Conservation (phyloP, 2,329 filamentous ascomycete genomes). For the Calonectria leucothoes region DNA sequence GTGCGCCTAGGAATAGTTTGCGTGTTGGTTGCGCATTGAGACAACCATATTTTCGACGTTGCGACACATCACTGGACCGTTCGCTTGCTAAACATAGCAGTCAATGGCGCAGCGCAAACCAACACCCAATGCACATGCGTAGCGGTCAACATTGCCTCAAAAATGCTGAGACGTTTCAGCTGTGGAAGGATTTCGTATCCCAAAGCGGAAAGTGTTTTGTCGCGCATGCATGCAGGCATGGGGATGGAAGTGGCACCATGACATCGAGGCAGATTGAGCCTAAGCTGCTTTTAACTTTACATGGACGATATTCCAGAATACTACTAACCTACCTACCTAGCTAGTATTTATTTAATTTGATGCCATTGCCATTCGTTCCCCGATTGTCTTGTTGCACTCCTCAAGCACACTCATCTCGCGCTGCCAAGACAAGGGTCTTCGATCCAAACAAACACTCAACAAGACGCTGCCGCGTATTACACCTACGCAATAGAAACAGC, state of each 20-base stretch:
- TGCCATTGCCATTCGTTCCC: background rate
- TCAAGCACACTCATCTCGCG: background rate
- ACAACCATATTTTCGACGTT: background rate
- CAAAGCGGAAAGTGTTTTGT: constrained; percentile 6
- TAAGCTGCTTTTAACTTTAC: background rate
- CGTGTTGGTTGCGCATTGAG: background rate
- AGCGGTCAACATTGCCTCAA: background rate
- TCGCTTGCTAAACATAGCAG: background rate
- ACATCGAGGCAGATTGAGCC: background rate
- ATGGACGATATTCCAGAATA: background rate
- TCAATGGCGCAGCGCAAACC: background rate
- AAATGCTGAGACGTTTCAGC: background rate
- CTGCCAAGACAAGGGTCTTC: background rate
- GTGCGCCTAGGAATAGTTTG: background rate
- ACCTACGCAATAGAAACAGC: background rate
- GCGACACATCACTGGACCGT: background rate
- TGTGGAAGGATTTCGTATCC: constrained; percentile 5
- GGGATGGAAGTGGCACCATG: constrained; percentile 1
- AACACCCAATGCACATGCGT: background rate
- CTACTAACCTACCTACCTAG: no score
- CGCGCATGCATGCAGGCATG: background rate
- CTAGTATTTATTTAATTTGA: constrained; percentile 7
- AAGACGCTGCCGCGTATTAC: background rate
- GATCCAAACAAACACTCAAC: no score
- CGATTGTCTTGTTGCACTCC: background rate